Evolutionary conservation across 495 filamentous ascomycete species (phyloP).

Genomic region (Pyronema domesticum): DNA sequence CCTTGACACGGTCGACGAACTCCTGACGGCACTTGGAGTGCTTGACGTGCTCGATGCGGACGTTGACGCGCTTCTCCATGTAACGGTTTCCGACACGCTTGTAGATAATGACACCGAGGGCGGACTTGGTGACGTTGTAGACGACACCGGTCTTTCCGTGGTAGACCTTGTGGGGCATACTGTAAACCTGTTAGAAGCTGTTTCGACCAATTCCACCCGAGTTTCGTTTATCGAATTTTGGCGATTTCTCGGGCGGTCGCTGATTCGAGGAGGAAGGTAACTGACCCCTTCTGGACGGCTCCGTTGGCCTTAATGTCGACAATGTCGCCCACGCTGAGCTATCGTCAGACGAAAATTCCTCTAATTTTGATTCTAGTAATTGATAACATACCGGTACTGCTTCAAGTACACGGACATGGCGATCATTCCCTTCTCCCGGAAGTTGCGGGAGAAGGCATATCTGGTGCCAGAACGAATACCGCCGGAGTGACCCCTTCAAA

Average conservation of each 20-base stretch:
- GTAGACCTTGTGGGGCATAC: constrained; percentile 98
- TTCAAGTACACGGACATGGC: constrained; percentile 76
- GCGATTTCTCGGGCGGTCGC: background rate
- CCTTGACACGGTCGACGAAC: constrained; percentile 91
- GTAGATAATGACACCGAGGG: constrained; percentile 95
- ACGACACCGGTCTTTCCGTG: constrained; percentile 95
- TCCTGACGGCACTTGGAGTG: constrained; percentile 85
- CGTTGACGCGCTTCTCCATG: constrained; percentile 98
- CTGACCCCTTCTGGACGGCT: constrained; percentile 95
- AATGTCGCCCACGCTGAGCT: constrained; percentile 76
- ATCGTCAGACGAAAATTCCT: constrained; percentile 5
- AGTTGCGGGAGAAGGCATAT: constrained; percentile 85
- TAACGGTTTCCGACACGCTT: constrained; percentile 96
- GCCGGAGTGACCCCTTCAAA: constrained; percentile 77
- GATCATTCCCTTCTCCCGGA: constrained; percentile 88
- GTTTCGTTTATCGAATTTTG: constrained; percentile 12
- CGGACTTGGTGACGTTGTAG: constrained; percentile 94
- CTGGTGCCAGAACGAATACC: constrained; percentile 91
- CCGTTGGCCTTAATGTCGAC: constrained; percentile 94
- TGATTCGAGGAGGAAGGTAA: constrained; percentile 14
- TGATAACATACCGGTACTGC: constrained; percentile 56
- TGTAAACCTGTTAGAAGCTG: constrained; percentile 22
- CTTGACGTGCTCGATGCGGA: constrained; percentile 93
- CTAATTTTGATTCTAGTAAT: constrained; percentile 5
- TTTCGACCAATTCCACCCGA: background rate